Evolutionary conservation across 352 stramenopile species (phyloP).

Genomic region (Phytophthora palmivora): DNA sequence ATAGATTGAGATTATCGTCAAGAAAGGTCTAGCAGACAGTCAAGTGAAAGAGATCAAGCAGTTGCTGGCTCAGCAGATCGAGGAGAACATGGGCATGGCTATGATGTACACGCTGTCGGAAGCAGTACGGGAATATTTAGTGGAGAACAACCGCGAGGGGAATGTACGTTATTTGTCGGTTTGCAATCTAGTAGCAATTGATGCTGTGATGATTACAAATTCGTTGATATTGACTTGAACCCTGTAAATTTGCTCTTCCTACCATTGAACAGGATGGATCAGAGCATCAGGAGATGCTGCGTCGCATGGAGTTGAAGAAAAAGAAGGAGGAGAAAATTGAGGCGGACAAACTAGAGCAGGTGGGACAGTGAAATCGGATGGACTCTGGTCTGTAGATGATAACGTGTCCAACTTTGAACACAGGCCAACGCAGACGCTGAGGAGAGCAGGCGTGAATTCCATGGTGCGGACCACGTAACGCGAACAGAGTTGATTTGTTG

Average conservation of each 20-base stretch:
- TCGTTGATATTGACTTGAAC: constrained; percentile 8
- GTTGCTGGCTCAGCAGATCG: constrained; percentile 67
- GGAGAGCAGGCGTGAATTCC: constrained; percentile 36
- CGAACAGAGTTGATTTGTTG: neutral
- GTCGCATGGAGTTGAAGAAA: constrained; percentile 80
- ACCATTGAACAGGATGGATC: constrained; percentile 66
- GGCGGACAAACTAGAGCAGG: constrained; percentile 53
- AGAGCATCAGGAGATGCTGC: constrained; percentile 91
- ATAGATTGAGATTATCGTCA: constrained; percentile 76
- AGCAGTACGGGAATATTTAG: constrained; percentile 84
- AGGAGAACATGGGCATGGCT: constrained; percentile 87
- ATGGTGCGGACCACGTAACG: constrained; percentile 30
- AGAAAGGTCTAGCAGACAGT: constrained; percentile 81
- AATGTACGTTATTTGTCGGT: constrained; percentile 52
- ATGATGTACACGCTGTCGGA: constrained; percentile 91
- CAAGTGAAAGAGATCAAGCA: constrained; percentile 83
- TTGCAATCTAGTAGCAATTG: neutral
- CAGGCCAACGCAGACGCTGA: constrained; percentile 42
- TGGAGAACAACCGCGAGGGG: constrained; percentile 89
- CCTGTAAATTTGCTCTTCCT: constrained; percentile 11
- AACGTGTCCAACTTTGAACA: constrained; percentile 3
- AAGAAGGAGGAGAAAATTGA: constrained; percentile 81
- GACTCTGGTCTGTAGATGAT: constrained; percentile 13
- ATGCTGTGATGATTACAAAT: neutral
- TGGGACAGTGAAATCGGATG: constrained; percentile 14